These are phyloP conservation scores for Cocos nucifera DNA, from an alignment of 176 grass and related monocot genomes.

Conservation along the genomic window DNA sequence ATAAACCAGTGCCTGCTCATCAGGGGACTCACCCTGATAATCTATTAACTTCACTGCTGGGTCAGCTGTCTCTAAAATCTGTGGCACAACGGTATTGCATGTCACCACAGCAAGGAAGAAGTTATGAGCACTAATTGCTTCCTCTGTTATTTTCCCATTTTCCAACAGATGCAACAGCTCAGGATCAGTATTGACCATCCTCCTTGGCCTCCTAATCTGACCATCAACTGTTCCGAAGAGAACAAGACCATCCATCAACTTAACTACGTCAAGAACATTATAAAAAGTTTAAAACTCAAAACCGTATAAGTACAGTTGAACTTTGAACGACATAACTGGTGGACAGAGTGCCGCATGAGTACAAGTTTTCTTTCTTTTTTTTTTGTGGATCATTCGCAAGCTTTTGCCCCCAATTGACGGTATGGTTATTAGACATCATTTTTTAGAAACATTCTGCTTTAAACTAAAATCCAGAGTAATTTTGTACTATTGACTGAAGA, in stretches of 20 bases:
- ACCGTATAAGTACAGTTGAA: too few relatives aligned
- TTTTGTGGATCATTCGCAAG: too few relatives aligned
- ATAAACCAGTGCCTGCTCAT: slow-evolving; percentile 81
- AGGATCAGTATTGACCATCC: slow-evolving; percentile 50
- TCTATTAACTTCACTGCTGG: slow-evolving; percentile 60
- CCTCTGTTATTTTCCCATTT: slow-evolving; percentile 29
- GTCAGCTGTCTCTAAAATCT: slow-evolving; percentile 49
- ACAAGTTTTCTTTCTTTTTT: too few relatives aligned
- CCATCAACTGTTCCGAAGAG: slow-evolving; percentile 42
- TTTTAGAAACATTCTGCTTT: too few relatives aligned
- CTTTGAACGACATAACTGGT: too few relatives aligned
- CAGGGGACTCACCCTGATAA: slow-evolving; percentile 88
- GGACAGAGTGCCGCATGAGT: too few relatives aligned
- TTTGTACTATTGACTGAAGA: too few relatives aligned
- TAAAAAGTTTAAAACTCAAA: too few relatives aligned
- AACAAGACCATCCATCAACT: neutral
- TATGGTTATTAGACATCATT: too few relatives aligned
- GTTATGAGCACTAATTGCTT: slow-evolving; percentile 36
- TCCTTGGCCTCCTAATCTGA: slow-evolving; percentile 69
- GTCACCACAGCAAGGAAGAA: slow-evolving; percentile 70
- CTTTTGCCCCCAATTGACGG: too few relatives aligned
- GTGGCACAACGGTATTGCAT: slow-evolving; percentile 81
- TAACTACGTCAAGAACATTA: too few relatives aligned
- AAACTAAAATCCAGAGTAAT: too few relatives aligned
- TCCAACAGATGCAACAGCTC: slow-evolving; percentile 42